phyloP scores from a whole-genome alignment of 2,329 filamentous ascomycete genomes.

The Pseudogymnoascus pannorum region DNA sequence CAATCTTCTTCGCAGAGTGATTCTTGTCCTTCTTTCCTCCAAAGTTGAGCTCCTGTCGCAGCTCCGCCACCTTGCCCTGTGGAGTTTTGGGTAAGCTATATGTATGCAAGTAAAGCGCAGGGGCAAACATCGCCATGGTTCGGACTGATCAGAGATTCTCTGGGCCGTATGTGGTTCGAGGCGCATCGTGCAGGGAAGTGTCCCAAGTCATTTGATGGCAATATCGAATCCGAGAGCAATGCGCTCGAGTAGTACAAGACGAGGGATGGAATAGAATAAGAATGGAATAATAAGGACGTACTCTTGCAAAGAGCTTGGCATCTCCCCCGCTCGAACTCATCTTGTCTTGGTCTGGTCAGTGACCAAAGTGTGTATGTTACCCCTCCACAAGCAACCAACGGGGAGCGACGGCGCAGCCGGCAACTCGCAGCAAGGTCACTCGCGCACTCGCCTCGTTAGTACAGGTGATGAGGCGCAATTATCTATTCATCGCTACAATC shows the following conservation, averaged over 20 bases:
- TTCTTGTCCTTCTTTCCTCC: constrained; percentile 98
- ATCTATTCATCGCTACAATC: constrained; percentile 1
- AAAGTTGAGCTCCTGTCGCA: constrained; percentile 87
- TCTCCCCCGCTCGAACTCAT: constrained; percentile 64
- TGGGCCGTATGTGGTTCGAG: constrained; percentile 15
- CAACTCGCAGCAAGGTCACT: constrained; percentile 8
- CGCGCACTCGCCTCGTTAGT: neutral
- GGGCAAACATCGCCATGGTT: constrained; percentile 25
- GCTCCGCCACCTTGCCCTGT: constrained; percentile 98
- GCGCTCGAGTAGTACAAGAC: neutral
- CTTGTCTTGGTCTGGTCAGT: constrained; percentile 13
- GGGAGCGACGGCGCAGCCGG: neutral
- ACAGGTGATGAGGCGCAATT: constrained; percentile 5
- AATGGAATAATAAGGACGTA: constrained; percentile 44
- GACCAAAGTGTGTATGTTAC: constrained; percentile 16
- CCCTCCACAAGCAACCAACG: constrained; percentile 21
- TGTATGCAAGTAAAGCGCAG: constrained; percentile 19
- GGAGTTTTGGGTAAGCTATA: constrained; percentile 26
- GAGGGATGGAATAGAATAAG: constrained; percentile 9
- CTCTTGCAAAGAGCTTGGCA: constrained; percentile 98
- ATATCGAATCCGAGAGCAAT: constrained; percentile 4
- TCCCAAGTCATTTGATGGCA: constrained; percentile 1
- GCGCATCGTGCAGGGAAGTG: constrained; percentile 12
- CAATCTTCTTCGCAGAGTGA: constrained; percentile 89
- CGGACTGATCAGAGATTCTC: constrained; percentile 11